Evolutionary conservation across 106 monocot species (phyloP), one percentile per base, ranked within the genome.

Genomic region (Dioscorea alata): DNA sequence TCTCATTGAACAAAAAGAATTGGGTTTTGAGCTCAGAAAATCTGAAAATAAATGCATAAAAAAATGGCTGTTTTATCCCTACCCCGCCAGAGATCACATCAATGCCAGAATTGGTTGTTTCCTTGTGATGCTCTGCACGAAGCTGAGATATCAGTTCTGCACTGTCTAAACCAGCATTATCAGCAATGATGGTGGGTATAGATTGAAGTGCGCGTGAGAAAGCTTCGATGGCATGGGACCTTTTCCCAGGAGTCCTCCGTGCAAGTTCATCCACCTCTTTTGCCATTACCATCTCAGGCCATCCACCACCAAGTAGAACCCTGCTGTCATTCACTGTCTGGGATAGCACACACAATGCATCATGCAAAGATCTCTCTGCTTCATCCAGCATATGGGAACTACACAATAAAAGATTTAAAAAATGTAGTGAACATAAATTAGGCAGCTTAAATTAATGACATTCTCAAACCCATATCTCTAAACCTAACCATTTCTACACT

Each of bases 271-370:
- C 97, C 13, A 93, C 92, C 16, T 75, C 97, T 71, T 83, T 93
- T 62, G 87, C 64, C 97, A 99, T 99, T 33, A 87, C 76, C 89
- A 99, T 99, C 69, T 99, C 97, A 21, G 97, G 97, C 97, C 97
- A 93, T 50, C 97, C 97, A 60, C 97, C 97, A 12, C 97, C 97
- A 51, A 87, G 87, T 32, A 99, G 63, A 13, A 99, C 90, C 28
- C 92, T 77, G 63, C 76, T 93, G 63, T 99, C 92, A 70, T 90
- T 92, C 53, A 92, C 90, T 4, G 97, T 99, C 73, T 99, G 97
- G 13, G 92, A 90, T 15, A 99, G 83, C 72, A 93, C 97, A 69
- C 97, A 99, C 4, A 99, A 69, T 8, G 97, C 97, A 78, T 99
- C 97, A 51, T 99, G 97, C 72, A 99, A 69, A 14, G 97, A 99